phyloP scores from a whole-genome alignment of 2,329 filamentous ascomycete species.

The Massarina eburnea region DNA sequence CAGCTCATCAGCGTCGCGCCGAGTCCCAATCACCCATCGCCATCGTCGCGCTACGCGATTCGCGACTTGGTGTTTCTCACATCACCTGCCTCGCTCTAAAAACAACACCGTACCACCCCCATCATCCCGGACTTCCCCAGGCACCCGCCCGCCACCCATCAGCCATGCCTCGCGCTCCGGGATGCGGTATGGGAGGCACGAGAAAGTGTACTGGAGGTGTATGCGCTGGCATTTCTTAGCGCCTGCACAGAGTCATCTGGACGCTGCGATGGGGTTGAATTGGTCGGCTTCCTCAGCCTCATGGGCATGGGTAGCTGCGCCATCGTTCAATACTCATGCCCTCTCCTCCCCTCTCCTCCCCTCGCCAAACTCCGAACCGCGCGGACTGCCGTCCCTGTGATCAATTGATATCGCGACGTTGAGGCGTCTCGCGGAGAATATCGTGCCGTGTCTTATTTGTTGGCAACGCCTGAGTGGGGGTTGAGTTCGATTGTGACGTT shows the following conservation, averaged over 20 bases:
- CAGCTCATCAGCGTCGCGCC: slow-evolving; percentile 8
- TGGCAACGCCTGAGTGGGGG: neutral
- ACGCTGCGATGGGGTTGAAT: slow-evolving; percentile 20
- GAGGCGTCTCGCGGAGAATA: slow-evolving; percentile 4
- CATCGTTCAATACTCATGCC: slow-evolving; percentile 19
- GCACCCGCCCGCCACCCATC: slow-evolving; percentile 26
- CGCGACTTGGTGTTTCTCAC: slow-evolving; percentile 12
- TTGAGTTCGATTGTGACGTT: neutral
- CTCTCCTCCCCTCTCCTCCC: slow-evolving; percentile 43
- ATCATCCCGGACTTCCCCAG: slow-evolving; percentile 22
- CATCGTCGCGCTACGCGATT: slow-evolving; percentile 9
- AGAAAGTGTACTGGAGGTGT: slow-evolving; percentile 7
- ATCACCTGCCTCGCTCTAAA: slow-evolving; percentile 14
- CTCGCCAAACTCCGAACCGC: slow-evolving; percentile 22
- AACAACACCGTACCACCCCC: slow-evolving; percentile 19
- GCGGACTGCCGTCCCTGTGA: slow-evolving; percentile 24
- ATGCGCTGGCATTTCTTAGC: slow-evolving; percentile 43
- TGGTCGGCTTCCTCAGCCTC: slow-evolving; percentile 39
- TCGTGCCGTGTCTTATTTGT: neutral
- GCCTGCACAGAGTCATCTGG: slow-evolving; percentile 41
- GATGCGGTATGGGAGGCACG: slow-evolving; percentile 31
- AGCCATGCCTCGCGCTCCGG: slow-evolving; percentile 30
- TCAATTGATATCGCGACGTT: slow-evolving; percentile 26
- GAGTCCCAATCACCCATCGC: neutral
- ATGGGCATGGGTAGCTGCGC: slow-evolving; percentile 31